Base-by-base conservation (phyloP, 2,329 filamentous ascomycete genomes). In the Sclerotinia minor region DNA sequence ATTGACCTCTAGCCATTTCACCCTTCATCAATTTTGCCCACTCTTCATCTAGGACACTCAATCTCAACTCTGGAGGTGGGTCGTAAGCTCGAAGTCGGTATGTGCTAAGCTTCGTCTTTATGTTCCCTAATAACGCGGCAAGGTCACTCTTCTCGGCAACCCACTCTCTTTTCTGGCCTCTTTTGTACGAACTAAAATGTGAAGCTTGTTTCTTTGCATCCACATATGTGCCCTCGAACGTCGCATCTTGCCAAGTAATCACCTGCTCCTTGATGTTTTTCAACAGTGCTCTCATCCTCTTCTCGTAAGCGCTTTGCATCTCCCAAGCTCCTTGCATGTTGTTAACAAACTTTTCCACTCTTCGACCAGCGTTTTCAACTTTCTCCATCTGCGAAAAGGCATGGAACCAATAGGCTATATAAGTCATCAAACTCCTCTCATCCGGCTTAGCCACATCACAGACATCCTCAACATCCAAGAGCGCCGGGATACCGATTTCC, bases 401-500 rank as follows among this genome's bases (percentile, higher is more conserved):
- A 78, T 99, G 95, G 85, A 99, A 99, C 95, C 95, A 99, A 83
- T 99, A 99, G 72, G 95, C 95, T 75, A 99, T 99, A 79, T 99
- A 99, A 0, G 95, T 99, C 95, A 99, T 99, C 77, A 99, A 84
- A 78, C 92, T 96, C 74, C 92, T 89, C 80, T 99, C 95, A 78
- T 99, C 95, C 32, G 95, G 95, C 81, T 95, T 96, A 32, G 93
- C 86, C 38, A 99, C 94, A 78, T 99, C 95, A 78, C 92, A 97
- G 26, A 99, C 95, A 81, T 99, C 95, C 80, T 99, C 95, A 19
- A 98, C 95, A 78, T 99, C 95, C 69, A 99, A 85, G 77, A 99
- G 83, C 75, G 94, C 92, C 21, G 95, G 95, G 69, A 99, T 99
- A 61, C 95, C 95, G 76, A 99, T 98, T 81, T 98, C 95, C 78